phyloP scores from a whole-genome alignment of 2,329 filamentous ascomycete genomes.

The Neurospora crassa region DNA sequence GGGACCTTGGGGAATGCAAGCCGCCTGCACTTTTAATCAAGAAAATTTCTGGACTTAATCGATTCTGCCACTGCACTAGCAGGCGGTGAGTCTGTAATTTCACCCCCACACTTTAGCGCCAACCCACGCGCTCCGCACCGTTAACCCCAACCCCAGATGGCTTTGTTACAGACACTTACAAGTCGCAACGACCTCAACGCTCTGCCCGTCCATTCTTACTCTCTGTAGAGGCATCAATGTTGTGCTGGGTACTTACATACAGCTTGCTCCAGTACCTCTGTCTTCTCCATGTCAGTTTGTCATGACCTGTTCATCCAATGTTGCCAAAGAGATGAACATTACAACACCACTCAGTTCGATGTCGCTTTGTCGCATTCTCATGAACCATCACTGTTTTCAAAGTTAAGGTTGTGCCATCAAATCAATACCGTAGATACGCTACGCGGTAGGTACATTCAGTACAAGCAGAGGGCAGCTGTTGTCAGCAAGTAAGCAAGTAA shows the following conservation, averaged over 20 bases:
- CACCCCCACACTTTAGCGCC: background rate
- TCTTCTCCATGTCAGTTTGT: background rate
- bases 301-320: background rate
- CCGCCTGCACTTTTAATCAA: constrained; percentile 2
- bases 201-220: background rate
- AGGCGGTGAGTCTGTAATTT: constrained; percentile 11
- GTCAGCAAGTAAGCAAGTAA: background rate
- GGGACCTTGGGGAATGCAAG: constrained; percentile 1
- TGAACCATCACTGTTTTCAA: background rate
- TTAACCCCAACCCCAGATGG: background rate
- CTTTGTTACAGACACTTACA: background rate
- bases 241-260: background rate
- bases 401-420: background rate
- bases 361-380: background rate
- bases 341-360: background rate
- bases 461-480: background rate
- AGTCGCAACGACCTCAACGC: background rate
- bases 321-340: background rate
- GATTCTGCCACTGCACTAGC: constrained; percentile 13
- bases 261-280: background rate
- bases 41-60: constrained; percentile 14
- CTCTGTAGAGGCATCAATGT: background rate
- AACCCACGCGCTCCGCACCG: background rate
- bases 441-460: background rate
- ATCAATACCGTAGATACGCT: background rate